These are phyloP conservation scores for Magnusiomyces sp. DNA, from an alignment of 1,139 yeast species.

Conservation along the genomic window DNA sequence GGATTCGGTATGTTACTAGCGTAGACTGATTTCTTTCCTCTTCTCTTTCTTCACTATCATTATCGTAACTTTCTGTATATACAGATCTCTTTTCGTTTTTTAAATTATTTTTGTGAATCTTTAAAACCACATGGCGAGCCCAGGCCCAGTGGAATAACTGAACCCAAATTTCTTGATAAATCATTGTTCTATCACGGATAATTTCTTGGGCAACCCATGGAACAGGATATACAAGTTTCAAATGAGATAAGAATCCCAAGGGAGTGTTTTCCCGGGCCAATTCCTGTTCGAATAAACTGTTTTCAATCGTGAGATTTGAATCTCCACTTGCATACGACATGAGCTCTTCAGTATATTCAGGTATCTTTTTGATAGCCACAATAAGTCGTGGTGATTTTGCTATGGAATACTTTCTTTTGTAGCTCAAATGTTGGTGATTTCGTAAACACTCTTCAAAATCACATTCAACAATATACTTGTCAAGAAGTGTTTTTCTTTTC, in stretches of 20 bases:
- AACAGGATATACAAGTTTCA: slow-evolving; percentile 1
- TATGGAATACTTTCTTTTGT: not conserved
- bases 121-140: not conserved
- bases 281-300: not conserved
- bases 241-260: not conserved
- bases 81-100: too few relatives aligned
- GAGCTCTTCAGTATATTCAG: not conserved
- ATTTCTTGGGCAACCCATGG: slow-evolving; percentile 4
- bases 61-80: too few relatives aligned
- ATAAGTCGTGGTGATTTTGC: not conserved
- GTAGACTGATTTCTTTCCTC: too few relatives aligned
- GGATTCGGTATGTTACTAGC: too few relatives aligned
- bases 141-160: slow-evolving; percentile 4
- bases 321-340: not conserved
- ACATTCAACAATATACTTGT: slow-evolving; percentile 3
- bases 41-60: too few relatives aligned
- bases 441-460: slow-evolving; percentile 4
- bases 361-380: not conserved
- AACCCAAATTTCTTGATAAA: slow-evolving; percentile 2
- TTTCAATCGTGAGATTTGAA: too few relatives aligned
- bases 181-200: not conserved
- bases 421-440: not conserved
- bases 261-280: not conserved
- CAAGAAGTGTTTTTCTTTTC: not conserved
- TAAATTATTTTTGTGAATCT: not conserved